Conservation (phyloP, 352 stramenopile species). For the Phytophthora capsici region DNA sequence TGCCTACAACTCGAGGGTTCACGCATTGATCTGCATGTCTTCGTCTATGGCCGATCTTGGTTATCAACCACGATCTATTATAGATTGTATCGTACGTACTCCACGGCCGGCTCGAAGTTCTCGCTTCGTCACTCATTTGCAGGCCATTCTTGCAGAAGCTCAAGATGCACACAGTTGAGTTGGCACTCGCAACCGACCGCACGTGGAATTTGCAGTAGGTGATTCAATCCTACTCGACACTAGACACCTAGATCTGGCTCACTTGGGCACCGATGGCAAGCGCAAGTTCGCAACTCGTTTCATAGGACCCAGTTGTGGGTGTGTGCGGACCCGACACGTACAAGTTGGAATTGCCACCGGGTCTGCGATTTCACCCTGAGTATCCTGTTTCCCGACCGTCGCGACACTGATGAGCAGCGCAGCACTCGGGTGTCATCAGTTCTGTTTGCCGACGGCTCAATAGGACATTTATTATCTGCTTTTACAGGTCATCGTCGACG, state of each 20-base stretch:
- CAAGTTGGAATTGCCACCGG: conserved; percentile 11
- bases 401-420: not conserved
- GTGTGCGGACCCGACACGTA: conserved; percentile 11
- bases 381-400: conserved; percentile 14
- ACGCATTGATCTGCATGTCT: not conserved
- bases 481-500: not conserved
- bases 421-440: conserved; percentile 1
- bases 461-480: conserved; percentile 6
- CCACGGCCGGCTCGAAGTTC: not conserved
- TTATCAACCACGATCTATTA: not conserved
- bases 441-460: conserved; percentile 2
- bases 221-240: not conserved
- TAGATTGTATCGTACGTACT: not conserved
- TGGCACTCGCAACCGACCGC: not conserved
- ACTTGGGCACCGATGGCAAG: not conserved
- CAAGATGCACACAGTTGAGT: not conserved
- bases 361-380: conserved; percentile 5
- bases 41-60: not conserved
- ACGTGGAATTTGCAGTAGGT: not conserved
- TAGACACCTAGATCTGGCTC: not conserved
- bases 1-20: not conserved
- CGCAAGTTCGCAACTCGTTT: not conserved
- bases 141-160: not conserved
- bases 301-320: conserved; percentile 4
- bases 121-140: not conserved